A percentile compares a stretch with the other conserved stretches of the same genome.
phyloP scores from a whole-genome alignment of 257 asterid species.

The Nicotiana paniculata region DNA sequence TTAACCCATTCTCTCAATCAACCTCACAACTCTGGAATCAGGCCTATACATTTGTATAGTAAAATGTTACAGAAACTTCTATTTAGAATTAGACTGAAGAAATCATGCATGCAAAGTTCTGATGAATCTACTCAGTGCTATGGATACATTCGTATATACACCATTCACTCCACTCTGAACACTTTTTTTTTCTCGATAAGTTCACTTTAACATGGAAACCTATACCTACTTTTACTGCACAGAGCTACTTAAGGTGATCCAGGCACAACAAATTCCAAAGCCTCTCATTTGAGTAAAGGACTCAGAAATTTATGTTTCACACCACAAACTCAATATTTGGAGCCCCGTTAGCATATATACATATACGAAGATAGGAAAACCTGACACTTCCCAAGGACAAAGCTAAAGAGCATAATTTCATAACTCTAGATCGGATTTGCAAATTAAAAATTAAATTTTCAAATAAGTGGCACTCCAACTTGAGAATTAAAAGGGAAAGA shows the following conservation, averaged over 20 bases:
- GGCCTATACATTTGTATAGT: slow-evolving; percentile 37
- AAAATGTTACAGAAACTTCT: neutral
- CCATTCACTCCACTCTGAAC: neutral
- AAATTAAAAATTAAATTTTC: neutral
- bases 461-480: neutral
- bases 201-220: neutral
- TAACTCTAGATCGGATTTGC: neutral
- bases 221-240: neutral
- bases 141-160: neutral
- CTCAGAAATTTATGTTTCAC: neutral
- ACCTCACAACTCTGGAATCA: slow-evolving; percentile 89
- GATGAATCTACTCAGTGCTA: neutral
- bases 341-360: neutral
- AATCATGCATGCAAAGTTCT: neutral
- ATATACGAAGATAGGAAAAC: neutral
- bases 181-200: neutral
- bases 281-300: neutral
- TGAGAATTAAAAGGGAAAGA: neutral
- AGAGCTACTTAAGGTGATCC: neutral
- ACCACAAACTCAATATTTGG: neutral
- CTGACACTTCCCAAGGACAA: neutral
- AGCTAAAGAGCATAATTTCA: neutral
- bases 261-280: neutral
- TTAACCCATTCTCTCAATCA: slow-evolving; percentile 84
- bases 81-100: neutral